Conservation (phyloP, 345 rosid genomes). For the Populus tremula region DNA sequence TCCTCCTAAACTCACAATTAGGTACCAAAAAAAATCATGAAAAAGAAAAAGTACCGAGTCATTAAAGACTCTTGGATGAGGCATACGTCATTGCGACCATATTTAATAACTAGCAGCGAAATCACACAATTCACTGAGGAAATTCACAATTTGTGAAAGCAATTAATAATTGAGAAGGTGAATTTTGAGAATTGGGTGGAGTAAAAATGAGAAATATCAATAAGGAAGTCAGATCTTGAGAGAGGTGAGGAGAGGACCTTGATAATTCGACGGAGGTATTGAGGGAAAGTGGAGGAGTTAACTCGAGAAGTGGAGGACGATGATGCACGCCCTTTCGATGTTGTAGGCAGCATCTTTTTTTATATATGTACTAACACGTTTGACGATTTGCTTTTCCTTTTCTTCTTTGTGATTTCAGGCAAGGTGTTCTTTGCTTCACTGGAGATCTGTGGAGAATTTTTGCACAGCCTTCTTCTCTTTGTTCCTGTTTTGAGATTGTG, state of each 20-base stretch:
- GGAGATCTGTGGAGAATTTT: constrained; percentile 36
- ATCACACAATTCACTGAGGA: background rate
- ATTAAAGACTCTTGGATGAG: background rate
- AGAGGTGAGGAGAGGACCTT: constrained; percentile 54
- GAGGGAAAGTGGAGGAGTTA: constrained; percentile 63
- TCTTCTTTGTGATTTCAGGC: constrained; percentile 1
- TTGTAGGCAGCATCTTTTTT: constrained; percentile 70
- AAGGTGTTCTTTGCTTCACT: constrained; percentile 3
- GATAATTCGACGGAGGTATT: constrained; percentile 90
- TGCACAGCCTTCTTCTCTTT: constrained; percentile 1
- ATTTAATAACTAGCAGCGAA: background rate
- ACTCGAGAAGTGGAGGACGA: constrained; percentile 73
- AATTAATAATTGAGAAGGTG: background rate
- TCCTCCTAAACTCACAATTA: background rate
- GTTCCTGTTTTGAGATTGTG: constrained; percentile 9
- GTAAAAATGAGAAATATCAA: background rate
- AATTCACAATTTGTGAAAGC: background rate
- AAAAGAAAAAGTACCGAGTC: background rate
- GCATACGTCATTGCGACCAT: background rate
- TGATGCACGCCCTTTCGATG: constrained; percentile 72
- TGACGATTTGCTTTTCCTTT: background rate
- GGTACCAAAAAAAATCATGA: background rate
- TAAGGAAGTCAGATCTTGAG: constrained; percentile 32
- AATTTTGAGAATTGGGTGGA: background rate
- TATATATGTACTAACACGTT: background rate